Base-by-base conservation (phyloP, 2,329 filamentous ascomycete genomes). In the Aspergillus brunneoviolaceus region DNA sequence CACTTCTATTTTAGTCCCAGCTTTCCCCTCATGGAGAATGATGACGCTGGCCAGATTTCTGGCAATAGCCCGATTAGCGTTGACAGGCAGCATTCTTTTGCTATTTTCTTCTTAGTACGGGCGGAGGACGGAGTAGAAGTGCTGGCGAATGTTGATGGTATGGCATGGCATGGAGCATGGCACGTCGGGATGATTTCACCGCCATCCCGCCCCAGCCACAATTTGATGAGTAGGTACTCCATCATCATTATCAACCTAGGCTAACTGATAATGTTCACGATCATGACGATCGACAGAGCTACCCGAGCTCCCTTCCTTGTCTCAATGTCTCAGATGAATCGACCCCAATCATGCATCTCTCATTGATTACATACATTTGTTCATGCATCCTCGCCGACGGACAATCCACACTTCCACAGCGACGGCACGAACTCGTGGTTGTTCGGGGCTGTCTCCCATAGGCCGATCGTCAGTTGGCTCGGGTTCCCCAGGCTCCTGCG, bases 1-100 rank as follows among this genome's bases (percentile, higher is more conserved):
- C n/a, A 21, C 48, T 55, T 55, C 53, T 55, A 55, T 55, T 55
- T 47, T 55, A 42, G 42, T 49, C 48, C 7, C 21, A 47, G n/a
- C 27, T 31, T 48, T 27, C 29, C 16, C 52, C 52, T 25, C 33
- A 14, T n/a, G 33, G 23, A 16, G 35, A 45, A 23, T 25, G 35
- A 47, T n/a, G 21, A 21, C 16, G 47, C 25, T 2, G 19, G 23
- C 31, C 23, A n/a, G 42, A n/a, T 31, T 55, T 19, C 52, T 47
- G 35, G 14, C 52, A 45, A 25, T 23, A 14, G 29, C 39, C 42
- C 35, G 48, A 35, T 33, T 55, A 35, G 53, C 45, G 19, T 14
- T 55, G 53, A 55, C 53, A 55, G 53, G 53, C 53, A 55, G 42
- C 53, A 49, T 49, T 33, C 23, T 33, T 21, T 21, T 21, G 2